Base-by-base conservation (phyloP, 2,329 filamentous ascomycete species). In the Harringtonia aguacate region DNA sequence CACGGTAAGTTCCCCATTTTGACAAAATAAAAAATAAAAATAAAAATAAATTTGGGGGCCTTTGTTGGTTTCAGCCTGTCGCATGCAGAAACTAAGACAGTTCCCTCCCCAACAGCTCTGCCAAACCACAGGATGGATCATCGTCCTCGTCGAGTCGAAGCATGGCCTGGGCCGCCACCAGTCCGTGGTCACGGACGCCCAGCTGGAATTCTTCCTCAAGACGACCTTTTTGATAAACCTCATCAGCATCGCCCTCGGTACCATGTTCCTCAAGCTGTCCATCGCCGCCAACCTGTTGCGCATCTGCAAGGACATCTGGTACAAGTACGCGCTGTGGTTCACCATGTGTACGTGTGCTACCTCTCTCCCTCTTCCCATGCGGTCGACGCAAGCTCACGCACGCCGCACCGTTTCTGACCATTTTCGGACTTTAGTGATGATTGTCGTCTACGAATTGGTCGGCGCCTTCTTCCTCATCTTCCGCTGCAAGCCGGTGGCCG, bases 81-180 rank as follows among this genome's bases (percentile, higher is more conserved):
- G n/a, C 21, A 8, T 17, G 7, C 22, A 8, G n/a, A 15, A 4
- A 4, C 27, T 20, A 12, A 13, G 9, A 17, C 14, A 9, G 33
- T n/a, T 20, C 33, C 20, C 33, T n/a, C 17, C n/a, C 9, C 22
- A 13, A 14, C 44, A 61, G 59, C 21, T 57, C 2, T 58, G 55
- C 37, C 53, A 58, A 17, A 41, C 58, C 5, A 55, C 48, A 15
- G 60, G 58, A 10, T 57, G 50, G 49, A 47, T 53, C 9, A 50
- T 54, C 46, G 71, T 73, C 46, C 55, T 67, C 8, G 56, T 64
- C 15, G 64, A 72, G 50, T 58, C 59, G 1, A 51, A 62, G 5
- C 57, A 68, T 46, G 72, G 70, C 3, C 55, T 75, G 8, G 73
- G 73, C 9, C 62, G 58, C 39, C 70, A 73, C 48, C 54, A 58